Evolutionary conservation across 2,329 filamentous ascomycete species (phyloP).

Genomic region (Ophiostoma sp.): DNA sequence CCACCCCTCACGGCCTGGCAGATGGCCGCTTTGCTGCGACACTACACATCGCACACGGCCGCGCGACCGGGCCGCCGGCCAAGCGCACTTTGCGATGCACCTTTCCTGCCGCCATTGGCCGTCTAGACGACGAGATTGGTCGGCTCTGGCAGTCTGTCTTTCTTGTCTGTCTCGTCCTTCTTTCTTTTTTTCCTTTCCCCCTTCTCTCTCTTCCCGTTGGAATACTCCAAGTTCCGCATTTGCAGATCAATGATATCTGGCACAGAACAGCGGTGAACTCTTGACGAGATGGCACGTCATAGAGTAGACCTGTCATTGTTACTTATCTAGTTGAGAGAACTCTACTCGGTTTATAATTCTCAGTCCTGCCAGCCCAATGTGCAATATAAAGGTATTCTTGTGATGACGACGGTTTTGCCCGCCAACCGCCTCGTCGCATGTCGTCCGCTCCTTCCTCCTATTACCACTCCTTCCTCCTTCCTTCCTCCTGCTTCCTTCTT

Average conservation of each 20-base stretch:
- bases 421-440: neutral
- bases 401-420: neutral
- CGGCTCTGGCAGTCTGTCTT: neutral
- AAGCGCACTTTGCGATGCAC: neutral
- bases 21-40: neutral
- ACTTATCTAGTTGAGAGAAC: neutral
- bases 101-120: neutral
- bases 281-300: neutral
- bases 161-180: neutral
- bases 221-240: too few species aligned
- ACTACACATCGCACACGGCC: neutral
- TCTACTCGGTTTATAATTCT: too few species aligned
- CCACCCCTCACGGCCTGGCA: neutral
- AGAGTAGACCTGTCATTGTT: neutral
- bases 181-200: neutral
- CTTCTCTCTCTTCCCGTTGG: neutral
- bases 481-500: neutral
- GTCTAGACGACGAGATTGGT: constrained; percentile 4
- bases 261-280: neutral
- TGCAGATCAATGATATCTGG: neutral
- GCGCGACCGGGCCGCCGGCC: constrained; percentile 6
- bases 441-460: neutral
- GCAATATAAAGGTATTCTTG: neutral
- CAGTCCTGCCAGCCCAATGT: too few species aligned
- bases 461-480: neutral